These are phyloP conservation scores for Aspergillus sp. DNA, from an alignment of 2,329 filamentous ascomycete genomes.

Conservation along the genomic window DNA sequence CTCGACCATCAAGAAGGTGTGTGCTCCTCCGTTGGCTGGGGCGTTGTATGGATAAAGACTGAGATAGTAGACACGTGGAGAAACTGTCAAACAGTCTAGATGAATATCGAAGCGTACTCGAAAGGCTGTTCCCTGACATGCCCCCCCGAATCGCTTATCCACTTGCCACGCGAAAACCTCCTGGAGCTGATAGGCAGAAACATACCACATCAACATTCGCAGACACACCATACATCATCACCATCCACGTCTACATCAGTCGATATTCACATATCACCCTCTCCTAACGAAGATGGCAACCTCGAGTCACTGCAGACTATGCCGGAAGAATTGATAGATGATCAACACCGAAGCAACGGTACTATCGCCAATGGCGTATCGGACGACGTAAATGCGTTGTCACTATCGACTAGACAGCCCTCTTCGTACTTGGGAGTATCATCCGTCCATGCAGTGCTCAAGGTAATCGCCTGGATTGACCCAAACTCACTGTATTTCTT, in stretches of 20 bases:
- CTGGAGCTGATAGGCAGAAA: constrained; percentile 47
- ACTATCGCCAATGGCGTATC: constrained; percentile 60
- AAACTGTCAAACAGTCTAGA: constrained; percentile 61
- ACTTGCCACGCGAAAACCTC: constrained; percentile 56
- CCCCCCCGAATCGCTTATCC: constrained; percentile 47
- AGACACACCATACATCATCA: constrained; percentile 26
- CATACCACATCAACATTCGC: constrained; percentile 22
- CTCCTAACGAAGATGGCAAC: constrained; percentile 47
- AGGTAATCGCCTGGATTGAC: constrained; percentile 60
- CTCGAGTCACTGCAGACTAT: constrained; percentile 64
- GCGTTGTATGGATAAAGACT: background rate
- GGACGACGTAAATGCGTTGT: constrained; percentile 68
- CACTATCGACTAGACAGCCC: constrained; percentile 55
- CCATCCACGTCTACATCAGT: constrained; percentile 47
- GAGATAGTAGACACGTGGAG: constrained; percentile 39
- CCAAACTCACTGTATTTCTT: constrained; percentile 47
- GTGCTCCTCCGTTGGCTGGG: constrained; percentile 16
- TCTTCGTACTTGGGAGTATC: constrained; percentile 68
- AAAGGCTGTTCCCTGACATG: constrained; percentile 59
- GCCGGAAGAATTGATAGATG: constrained; percentile 55
- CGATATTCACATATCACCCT: constrained; percentile 36
- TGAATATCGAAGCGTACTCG: constrained; percentile 60
- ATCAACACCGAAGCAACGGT: constrained; percentile 44
- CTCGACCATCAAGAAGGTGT: constrained; percentile 73
- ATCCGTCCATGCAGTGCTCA: constrained; percentile 68